phyloP scores from a whole-genome alignment of 2,329 filamentous ascomycete species.

The Botrytis porri region DNA sequence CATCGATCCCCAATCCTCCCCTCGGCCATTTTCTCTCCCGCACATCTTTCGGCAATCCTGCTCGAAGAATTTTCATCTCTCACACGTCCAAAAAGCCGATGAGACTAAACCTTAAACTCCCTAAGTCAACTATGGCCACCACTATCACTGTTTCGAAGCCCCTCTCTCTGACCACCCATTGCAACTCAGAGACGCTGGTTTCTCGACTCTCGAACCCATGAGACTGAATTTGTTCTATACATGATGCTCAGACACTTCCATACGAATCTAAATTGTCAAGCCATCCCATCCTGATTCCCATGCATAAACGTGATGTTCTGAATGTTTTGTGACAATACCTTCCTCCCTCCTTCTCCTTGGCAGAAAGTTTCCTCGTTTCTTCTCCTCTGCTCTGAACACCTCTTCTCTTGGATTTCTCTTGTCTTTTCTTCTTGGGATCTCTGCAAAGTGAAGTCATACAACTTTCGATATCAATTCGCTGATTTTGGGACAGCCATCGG shows the following conservation, averaged over 20 bases:
- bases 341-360: slow-evolving; percentile 18
- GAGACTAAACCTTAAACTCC: neutral
- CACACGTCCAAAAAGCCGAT: neutral
- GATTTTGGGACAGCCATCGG: slow-evolving; percentile 34
- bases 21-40: neutral
- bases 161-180: slow-evolving; percentile 22
- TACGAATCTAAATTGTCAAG: slow-evolving; percentile 24
- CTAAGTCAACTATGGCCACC: neutral
- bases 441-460: slow-evolving; percentile 19
- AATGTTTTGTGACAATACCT: slow-evolving; percentile 9
- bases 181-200: slow-evolving; percentile 24
- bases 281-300: slow-evolving; percentile 16
- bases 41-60: neutral
- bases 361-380: slow-evolving; percentile 15
- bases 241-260: slow-evolving; percentile 13
- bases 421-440: neutral
- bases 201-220: slow-evolving; percentile 12
- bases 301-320: slow-evolving; percentile 24
- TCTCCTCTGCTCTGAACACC: slow-evolving; percentile 20
- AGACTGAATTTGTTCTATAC: slow-evolving; percentile 18
- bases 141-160: slow-evolving; percentile 23
- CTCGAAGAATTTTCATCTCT: neutral
- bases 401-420: neutral
- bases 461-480: slow-evolving; percentile 28
- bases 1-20: neutral